Conservation (phyloP, 1,284 basidiomycete species). For the Apiotrichum laibachii region DNA sequence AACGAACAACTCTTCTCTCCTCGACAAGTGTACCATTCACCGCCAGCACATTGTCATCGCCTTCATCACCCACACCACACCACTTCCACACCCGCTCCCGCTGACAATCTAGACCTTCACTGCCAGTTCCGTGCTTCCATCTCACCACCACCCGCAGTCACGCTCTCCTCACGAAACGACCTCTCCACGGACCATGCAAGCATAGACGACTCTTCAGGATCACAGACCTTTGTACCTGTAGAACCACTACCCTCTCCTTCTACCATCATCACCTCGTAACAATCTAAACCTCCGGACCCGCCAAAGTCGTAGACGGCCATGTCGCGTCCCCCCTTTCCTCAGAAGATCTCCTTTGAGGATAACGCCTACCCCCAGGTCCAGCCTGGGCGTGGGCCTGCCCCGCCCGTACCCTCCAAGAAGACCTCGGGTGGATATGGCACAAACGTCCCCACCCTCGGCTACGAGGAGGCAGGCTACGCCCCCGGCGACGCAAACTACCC, state of each 20-base stretch:
- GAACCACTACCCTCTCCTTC: neutral
- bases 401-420: conserved; percentile 36
- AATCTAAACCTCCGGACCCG: neutral
- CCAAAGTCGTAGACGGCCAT: conserved; percentile 19
- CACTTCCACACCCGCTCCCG: no score
- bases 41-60: neutral
- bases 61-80: neutral
- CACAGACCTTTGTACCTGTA: conserved; percentile 10
- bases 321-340: conserved; percentile 38
- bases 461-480: conserved; percentile 37
- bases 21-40: no score
- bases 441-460: conserved; percentile 27
- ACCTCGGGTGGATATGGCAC: conserved; percentile 16
- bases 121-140: no score
- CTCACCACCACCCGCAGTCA: neutral
- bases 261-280: no score
- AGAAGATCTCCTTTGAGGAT: conserved; percentile 45
- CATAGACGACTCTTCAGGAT: conserved; percentile 7
- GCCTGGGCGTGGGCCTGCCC: conserved; percentile 2
- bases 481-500: conserved; percentile 29
- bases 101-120: no score
- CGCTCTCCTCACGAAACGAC: conserved; percentile 1
- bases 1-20: no score
- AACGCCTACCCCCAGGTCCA: neutral
- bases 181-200: conserved; percentile 11